Percentiles rank a stretch among this genome's conserved stretches.
Evolutionary conservation across 1,284 basidiomycete genomes (phyloP).

Genomic region (Meira nashicola): DNA sequence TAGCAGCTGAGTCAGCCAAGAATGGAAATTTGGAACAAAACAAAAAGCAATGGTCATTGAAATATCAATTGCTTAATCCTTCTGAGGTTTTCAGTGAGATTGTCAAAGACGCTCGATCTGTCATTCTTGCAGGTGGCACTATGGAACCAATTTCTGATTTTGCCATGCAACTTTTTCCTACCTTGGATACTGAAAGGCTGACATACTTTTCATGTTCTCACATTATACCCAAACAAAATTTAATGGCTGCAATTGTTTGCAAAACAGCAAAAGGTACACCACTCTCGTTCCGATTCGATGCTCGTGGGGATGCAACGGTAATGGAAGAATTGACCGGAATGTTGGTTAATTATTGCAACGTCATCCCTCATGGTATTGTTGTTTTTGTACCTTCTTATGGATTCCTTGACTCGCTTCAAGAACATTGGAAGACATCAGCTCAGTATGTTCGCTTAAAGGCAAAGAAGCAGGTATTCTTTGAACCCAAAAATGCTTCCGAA

Average conservation of each 20-base stretch:
- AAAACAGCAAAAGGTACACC: constrained; percentile 71
- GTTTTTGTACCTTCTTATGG: constrained; percentile 91
- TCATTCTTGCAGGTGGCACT: constrained; percentile 88
- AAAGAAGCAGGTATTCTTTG: constrained; percentile 86
- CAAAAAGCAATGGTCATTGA: constrained; percentile 62
- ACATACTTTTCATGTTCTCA: constrained; percentile 84
- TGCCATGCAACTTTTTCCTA: constrained; percentile 72
- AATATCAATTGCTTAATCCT: constrained; percentile 92
- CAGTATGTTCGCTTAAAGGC: constrained; percentile 62
- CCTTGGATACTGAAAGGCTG: constrained; percentile 63
- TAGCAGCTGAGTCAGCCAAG: not conserved
- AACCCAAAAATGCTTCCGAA: constrained; percentile 71
- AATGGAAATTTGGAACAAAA: not conserved
- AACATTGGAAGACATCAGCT: constrained; percentile 65
- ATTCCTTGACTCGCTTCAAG: constrained; percentile 68
- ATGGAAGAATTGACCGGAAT: constrained; percentile 78
- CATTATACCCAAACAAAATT: constrained; percentile 75
- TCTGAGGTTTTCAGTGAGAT: constrained; percentile 78
- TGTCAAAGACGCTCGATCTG: constrained; percentile 70
- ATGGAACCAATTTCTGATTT: constrained; percentile 86
- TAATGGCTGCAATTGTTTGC: constrained; percentile 71
- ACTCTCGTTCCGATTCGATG: constrained; percentile 77
- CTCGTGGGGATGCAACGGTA: constrained; percentile 68
- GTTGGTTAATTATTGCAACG: constrained; percentile 69
- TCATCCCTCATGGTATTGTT: constrained; percentile 82